Base-by-base conservation (phyloP, 1,139 yeast genomes). In the Kurtzmaniella quercitrusa region DNA sequence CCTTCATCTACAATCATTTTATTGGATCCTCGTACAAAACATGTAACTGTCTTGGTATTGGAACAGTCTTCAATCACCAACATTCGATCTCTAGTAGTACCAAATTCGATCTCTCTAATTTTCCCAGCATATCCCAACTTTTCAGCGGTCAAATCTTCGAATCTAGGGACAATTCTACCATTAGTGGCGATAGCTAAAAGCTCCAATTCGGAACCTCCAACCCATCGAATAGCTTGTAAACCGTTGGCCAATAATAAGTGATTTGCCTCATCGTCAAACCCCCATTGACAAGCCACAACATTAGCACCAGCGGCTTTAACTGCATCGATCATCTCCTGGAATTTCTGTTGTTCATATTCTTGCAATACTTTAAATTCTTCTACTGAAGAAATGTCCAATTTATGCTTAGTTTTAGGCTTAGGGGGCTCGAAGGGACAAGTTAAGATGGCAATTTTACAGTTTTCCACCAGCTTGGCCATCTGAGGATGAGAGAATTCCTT, bases 371-470 rank as follows among this genome's bases (percentile, higher is more conserved):
- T 79, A 69, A 91, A 93, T 66, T 94, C 98, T 58, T 91, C 98
- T 18, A 90, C 97, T 17, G 85, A 72, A 16, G 93, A 80, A 51
- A 94, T 93, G 62, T 93, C 97, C 58, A 93, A 77, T 75, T 93
- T 93, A 70, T 94, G 98, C 68, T 93, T 93, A 17, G 99, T 94
- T 71, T 93, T 94, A 55, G 98, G 99, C 69, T 93, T 93, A 56
- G 99, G 99, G 38, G 99, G 99, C 72, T 93, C 99, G 62, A 93
- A 93, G 56, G 99, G 98, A 70, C 98, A 91, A 2, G 99, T 93
- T 62, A 93, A 76, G 53, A 93, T 91, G 42, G 98, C 98, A 52
- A 94, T 77, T 63, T 85, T 88, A 51, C 91, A 95, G 65, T 91
- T 86, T 47, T 77, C 74, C 39, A 93, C 77, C 43, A 66, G 66